These are phyloP conservation scores for Alternaria atra DNA, from an alignment of 2,329 filamentous ascomycete genomes.

Conservation along the genomic window DNA sequence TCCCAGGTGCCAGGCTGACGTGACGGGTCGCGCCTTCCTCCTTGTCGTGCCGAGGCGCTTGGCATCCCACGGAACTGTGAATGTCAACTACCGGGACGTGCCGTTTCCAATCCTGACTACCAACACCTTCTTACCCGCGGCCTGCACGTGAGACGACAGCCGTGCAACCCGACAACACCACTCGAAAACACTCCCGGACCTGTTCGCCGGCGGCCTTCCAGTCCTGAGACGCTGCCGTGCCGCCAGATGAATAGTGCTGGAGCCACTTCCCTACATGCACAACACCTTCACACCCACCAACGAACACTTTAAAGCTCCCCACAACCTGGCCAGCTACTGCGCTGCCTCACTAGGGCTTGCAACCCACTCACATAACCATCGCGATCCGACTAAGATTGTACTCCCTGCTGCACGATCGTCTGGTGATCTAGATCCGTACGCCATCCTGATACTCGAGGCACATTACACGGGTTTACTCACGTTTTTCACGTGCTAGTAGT, in stretches of 20 bases:
- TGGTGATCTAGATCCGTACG: slow-evolving; percentile 5
- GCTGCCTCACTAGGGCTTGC: not conserved
- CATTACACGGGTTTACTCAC: not conserved
- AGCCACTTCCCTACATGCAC: not conserved
- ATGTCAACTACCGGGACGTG: slow-evolving; percentile 3
- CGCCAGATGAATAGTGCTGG: not conserved
- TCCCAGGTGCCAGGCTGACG: slow-evolving; percentile 19
- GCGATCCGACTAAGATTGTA: slow-evolving; percentile 4
- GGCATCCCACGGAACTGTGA: slow-evolving; percentile 16
- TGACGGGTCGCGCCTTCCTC: slow-evolving; percentile 27
- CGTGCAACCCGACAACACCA: slow-evolving; percentile 1
- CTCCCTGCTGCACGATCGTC: slow-evolving; percentile 9
- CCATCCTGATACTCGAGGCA: not conserved
- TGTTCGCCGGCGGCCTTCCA: not conserved
- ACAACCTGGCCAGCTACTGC: not conserved
- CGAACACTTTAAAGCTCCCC: not conserved
- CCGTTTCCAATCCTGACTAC: not conserved
- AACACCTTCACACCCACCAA: slow-evolving; percentile 8
- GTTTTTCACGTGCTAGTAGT: not conserved
- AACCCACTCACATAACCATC: not conserved
- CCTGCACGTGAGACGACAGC: slow-evolving; percentile 4
- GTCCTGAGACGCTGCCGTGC: not conserved
- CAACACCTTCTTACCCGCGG: not conserved
- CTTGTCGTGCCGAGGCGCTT: slow-evolving; percentile 21
- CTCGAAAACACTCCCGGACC: not conserved